Percentiles rank a stretch among this genome's conserved stretches.
Conservation (phyloP, 805 yeast species). For the Isabelozyma heimii region DNA sequence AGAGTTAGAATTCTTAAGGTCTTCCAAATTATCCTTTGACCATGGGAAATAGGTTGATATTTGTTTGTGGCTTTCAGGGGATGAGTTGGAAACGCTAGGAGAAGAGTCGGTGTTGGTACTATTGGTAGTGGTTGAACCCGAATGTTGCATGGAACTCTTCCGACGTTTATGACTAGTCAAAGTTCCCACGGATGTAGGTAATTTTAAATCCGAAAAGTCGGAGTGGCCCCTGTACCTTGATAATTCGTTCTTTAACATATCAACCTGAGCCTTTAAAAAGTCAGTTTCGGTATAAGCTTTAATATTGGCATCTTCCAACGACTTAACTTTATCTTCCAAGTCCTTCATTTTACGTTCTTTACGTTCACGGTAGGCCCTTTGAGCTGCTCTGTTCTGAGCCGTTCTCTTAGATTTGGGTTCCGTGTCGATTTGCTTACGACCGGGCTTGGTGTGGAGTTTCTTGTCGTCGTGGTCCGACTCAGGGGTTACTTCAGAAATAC, state of each 20-base stretch:
- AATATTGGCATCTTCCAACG: constrained; percentile 68
- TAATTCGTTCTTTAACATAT: constrained; percentile 69
- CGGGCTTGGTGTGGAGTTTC: constrained; percentile 56
- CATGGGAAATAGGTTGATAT: constrained; percentile 60
- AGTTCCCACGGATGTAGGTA: constrained; percentile 30
- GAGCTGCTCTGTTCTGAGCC: constrained; percentile 98
- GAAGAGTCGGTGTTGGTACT: constrained; percentile 1
- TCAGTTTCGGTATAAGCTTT: constrained; percentile 71
- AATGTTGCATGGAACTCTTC: constrained; percentile 1
- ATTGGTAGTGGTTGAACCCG: constrained; percentile 3
- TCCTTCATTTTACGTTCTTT: constrained; percentile 86
- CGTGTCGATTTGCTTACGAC: constrained; percentile 73
- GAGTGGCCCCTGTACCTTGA: constrained; percentile 49
- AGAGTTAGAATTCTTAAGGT: constrained; percentile 2
- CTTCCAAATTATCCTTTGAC: constrained; percentile 21
- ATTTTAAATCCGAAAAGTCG: constrained; percentile 26
- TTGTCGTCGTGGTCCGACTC: constrained; percentile 29
- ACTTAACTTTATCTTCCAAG: constrained; percentile 71
- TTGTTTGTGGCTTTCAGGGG: constrained; percentile 1
- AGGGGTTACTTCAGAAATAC: constrained; percentile 18
- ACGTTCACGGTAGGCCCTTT: constrained; percentile 92
- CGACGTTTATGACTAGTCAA: constrained; percentile 15
- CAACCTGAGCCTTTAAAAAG: constrained; percentile 72
- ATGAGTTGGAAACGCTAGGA: constrained; percentile 1
- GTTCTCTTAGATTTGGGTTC: constrained; percentile 89